These are phyloP conservation scores for Thermothelomyces thermophilus DNA, from an alignment of 2,329 filamentous ascomycete species.

Conservation along the genomic window DNA sequence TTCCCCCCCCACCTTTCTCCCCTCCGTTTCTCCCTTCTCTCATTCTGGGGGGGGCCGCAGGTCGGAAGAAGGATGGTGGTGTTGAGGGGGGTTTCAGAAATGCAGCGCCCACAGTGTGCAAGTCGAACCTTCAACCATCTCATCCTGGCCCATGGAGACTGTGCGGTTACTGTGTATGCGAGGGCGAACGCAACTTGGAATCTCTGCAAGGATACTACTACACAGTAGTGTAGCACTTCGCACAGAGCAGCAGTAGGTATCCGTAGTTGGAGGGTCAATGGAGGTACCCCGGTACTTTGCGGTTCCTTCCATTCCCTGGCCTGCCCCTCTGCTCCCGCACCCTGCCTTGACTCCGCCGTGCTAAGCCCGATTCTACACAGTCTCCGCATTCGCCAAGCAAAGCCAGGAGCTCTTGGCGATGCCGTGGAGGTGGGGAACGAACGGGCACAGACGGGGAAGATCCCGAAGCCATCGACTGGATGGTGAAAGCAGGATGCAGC, in stretches of 20 bases:
- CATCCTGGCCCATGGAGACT: too few relatives aligned
- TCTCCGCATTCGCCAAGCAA: conserved; percentile 1
- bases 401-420: neutral
- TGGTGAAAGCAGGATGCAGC: too few relatives aligned
- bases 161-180: too few relatives aligned
- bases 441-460: neutral
- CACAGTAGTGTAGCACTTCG: too few relatives aligned
- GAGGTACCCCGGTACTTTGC: neutral
- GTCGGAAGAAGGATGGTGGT: neutral
- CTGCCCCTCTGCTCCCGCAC: neutral
- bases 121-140: neutral
- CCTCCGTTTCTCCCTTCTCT: too few relatives aligned
- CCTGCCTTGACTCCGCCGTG: neutral
- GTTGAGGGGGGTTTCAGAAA: neutral
- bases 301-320: neutral
- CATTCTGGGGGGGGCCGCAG: neutral
- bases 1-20: too few relatives aligned
- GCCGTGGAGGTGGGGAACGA: neutral
- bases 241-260: too few relatives aligned
- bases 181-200: too few relatives aligned
- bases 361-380: neutral
- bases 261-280: too few relatives aligned
- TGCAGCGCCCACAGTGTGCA: neutral
- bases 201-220: too few relatives aligned
- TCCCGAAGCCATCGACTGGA: too few relatives aligned